Evolutionary conservation across 306 rosid species (phyloP), one percentile per base, ranked within the genome.

Genomic region (Arachis hypogaea): DNA sequence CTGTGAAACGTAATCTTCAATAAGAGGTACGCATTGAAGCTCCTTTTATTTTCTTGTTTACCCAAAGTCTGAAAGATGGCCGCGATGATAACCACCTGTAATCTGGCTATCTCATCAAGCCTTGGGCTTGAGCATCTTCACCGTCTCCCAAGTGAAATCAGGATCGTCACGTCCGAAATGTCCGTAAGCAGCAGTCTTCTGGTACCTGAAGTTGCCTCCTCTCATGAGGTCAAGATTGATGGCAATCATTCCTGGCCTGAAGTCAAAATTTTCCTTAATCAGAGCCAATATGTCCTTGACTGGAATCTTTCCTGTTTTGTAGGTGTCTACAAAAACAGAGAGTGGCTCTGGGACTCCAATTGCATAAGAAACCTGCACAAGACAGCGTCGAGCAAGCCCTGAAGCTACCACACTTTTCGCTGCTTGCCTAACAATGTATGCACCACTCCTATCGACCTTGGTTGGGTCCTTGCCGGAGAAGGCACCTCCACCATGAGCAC

Each of bases 211-310:
- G 7, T 85, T 88, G 61, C 97, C 92, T 74, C 97, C 94, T 79
- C 94, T 80, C 64, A 44, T 78, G 82, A 88, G 85, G 59, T 91
- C 97, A 63, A 91, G 94, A 63, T 91, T 63, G 74, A 80, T 85
- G 81, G 94, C 78, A 66, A 88, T 91, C 94, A 91, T 88, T 69
- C 97, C 94, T 5, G 90, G 97, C 88, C 94, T 87, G 16, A 87
- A 91, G 74, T 91, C 97, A 30, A 91, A 91, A 5, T 78, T 85
- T 75, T 88, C 93, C 81, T 88, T 84, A n/a, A n/a, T n/a, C n/a
- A n/a, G n/a, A n/a, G n/a, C n/a, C n/a, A n/a, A n/a, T n/a, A n/a
- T n/a, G n/a, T n/a, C n/a, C n/a, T n/a, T n/a, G n/a, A n/a, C n/a
- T n/a, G n/a, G n/a, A n/a, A n/a, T n/a, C n/a, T n/a, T n/a, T n/a